Conservation (phyloP, 495 filamentous ascomycete species). For the Hypoxylon intermedium region DNA sequence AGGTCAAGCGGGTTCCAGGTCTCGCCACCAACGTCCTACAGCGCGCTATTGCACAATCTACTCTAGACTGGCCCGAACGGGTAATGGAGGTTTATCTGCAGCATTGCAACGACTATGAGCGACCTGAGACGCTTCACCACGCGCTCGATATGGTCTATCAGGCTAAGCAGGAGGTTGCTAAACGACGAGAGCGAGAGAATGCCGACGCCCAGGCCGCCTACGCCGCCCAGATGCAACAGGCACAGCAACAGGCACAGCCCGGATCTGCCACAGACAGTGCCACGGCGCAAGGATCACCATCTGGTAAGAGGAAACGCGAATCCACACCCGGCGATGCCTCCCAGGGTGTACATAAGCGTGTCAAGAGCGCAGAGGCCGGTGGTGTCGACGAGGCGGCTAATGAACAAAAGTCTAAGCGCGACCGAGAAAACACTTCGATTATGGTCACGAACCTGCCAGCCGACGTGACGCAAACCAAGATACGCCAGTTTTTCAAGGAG, state of each 20-base stretch:
- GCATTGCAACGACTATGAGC: slow-evolving; percentile 88
- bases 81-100: slow-evolving; percentile 81
- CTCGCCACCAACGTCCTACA: slow-evolving; percentile 76
- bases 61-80: slow-evolving; percentile 91
- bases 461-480: slow-evolving; percentile 69
- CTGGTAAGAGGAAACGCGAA: slow-evolving; percentile 77
- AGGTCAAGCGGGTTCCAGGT: slow-evolving; percentile 55
- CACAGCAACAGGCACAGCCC: slow-evolving; percentile 44
- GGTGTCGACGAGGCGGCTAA: slow-evolving; percentile 41
- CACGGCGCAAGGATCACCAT: slow-evolving; percentile 34
- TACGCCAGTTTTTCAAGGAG: slow-evolving; percentile 89
- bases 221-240: slow-evolving; percentile 47
- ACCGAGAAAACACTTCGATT: slow-evolving; percentile 87
- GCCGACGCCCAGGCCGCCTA: slow-evolving; percentile 60
- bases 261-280: slow-evolving; percentile 39
- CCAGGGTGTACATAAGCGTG: slow-evolving; percentile 62
- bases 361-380: slow-evolving; percentile 58
- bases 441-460: slow-evolving; percentile 77
- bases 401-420: slow-evolving; percentile 66
- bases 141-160: slow-evolving; percentile 74
- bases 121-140: slow-evolving; percentile 70
- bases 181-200: slow-evolving; percentile 71
- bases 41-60: slow-evolving; percentile 70
- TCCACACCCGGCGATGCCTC: slow-evolving; percentile 49
- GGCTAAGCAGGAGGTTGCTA: slow-evolving; percentile 65